These are phyloP conservation scores for Camellia japonica DNA, from an alignment of 148 eudicot species.

Conservation along the genomic window DNA sequence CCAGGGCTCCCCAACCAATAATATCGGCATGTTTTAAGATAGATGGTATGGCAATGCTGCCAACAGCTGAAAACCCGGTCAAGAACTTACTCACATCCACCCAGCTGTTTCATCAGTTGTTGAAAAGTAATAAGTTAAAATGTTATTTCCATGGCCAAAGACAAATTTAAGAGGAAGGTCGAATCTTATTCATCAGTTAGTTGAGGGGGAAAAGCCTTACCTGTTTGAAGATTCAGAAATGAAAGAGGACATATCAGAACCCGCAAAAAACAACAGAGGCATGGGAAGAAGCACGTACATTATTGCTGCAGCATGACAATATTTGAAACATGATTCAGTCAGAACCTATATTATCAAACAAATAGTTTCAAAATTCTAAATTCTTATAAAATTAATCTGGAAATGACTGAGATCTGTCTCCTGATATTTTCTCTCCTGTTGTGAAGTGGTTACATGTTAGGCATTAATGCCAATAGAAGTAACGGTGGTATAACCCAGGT, in stretches of 20 bases:
- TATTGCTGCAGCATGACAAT: conserved; percentile 52
- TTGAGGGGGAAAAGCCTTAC: conserved; percentile 30
- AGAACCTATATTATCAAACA: neutral
- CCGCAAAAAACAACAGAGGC: conserved; percentile 91
- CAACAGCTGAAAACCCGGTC: conserved; percentile 82
- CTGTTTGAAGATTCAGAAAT: conserved; percentile 60
- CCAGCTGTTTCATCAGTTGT: conserved; percentile 60
- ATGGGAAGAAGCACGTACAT: conserved; percentile 92
- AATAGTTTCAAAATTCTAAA: neutral
- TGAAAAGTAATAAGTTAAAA: neutral
- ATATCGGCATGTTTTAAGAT: conserved; percentile 83
- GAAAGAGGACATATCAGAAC: conserved; percentile 68
- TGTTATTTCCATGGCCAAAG: neutral
- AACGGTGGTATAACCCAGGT: neutral
- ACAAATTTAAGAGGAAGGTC: neutral
- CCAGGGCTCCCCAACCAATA: conserved; percentile 83
- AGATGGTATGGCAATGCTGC: conserved; percentile 83
- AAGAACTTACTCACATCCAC: conserved; percentile 72
- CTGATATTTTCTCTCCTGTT: neutral
- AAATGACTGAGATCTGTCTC: neutral
- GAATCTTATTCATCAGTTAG: neutral
- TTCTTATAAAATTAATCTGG: neutral
- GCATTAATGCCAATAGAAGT: neutral
- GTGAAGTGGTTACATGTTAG: neutral
- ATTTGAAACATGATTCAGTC: neutral